phyloP scores from a whole-genome alignment of 106 monocot species.

The Posidonia australis region DNA sequence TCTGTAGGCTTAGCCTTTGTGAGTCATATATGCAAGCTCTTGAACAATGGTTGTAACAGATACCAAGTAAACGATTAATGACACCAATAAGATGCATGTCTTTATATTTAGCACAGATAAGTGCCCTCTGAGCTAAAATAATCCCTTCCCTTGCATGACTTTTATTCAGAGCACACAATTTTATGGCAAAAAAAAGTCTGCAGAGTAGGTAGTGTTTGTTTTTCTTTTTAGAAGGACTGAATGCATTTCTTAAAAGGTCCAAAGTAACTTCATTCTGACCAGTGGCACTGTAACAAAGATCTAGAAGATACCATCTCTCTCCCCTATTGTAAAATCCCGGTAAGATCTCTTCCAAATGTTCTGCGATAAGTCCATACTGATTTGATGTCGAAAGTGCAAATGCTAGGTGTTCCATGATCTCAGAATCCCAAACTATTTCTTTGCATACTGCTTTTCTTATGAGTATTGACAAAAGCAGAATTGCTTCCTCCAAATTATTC shows the following conservation, averaged over 20 bases:
- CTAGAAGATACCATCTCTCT: conserved; percentile 83
- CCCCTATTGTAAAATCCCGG: conserved; percentile 48
- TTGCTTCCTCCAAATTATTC: conserved; percentile 68
- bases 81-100: conserved; percentile 38
- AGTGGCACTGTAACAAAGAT: conserved; percentile 72
- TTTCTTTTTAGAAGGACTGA: conserved; percentile 33
- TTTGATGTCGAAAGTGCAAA: conserved; percentile 59
- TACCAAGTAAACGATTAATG: conserved; percentile 43
- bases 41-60: conserved; percentile 38
- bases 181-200: conserved; percentile 51
- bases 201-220: conserved; percentile 30
- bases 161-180: conserved; percentile 41
- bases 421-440: conserved; percentile 69
- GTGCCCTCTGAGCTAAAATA: conserved; percentile 33
- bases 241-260: conserved; percentile 48
- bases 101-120: conserved; percentile 15
- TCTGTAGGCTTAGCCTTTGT: conserved; percentile 36
- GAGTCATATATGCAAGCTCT: conserved; percentile 39
- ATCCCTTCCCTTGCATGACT: conserved; percentile 40
- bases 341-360: conserved; percentile 45
- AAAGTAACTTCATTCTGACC: conserved; percentile 44
- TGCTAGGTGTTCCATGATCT: conserved; percentile 67
- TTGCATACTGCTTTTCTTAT: conserved; percentile 34
- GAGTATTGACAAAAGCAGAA: conserved; percentile 52
- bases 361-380: conserved; percentile 43